Base-by-base conservation (phyloP, 1,284 basidiomycete genomes). In the Psilocybe mexicana region DNA sequence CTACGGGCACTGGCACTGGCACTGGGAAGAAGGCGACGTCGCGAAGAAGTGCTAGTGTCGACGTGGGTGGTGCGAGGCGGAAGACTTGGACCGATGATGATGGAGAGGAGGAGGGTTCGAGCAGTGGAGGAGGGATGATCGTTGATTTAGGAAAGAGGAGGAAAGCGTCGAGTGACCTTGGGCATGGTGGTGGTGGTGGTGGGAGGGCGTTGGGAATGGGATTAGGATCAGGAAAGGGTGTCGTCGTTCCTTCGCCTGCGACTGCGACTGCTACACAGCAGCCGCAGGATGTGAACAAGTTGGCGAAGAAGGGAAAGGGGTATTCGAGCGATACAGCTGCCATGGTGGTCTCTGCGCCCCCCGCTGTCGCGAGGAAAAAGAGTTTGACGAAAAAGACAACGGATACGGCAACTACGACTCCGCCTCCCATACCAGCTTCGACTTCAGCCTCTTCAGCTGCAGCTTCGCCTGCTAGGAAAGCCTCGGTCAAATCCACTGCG, bases 111-210 rank as follows among this genome's bases (percentile, higher is more conserved):
- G 44, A 47, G 52, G 44, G 44, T 8, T 49, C 43, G 51, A 50
- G 47, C 44, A 43, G 24, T 52, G 63, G 60, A 6, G 53, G 43
- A 7, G 57, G 48, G 52, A 66, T 62, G 65, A 66, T 58, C 59
- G 66, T 67, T 43, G 61, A 64, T 46, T 61, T 58, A 50, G 69
- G 62, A 57, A 62, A 53, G 62, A 60, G 60, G 51, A 59, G 52
- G 56, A 58, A 63, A 44, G 55, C 55, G 18, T 60, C 62, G 8
- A 65, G 67, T 46, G 67, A 66, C 35, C 56, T 59, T 36, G 63
- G 61, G 12, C 35, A 26, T 8, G 14, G 52, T 12, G 14, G 30
- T 44, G 25, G 24, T 33, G 30, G 26, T 35, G n/a, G 3, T 40
- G 38, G 18, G 18, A 18, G 18, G 18, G 12, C n/a, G n/a, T 53